These are phyloP conservation scores for Plasmodium gonderi DNA, from an alignment of 169 alveolate species.

Conservation along the genomic window DNA sequence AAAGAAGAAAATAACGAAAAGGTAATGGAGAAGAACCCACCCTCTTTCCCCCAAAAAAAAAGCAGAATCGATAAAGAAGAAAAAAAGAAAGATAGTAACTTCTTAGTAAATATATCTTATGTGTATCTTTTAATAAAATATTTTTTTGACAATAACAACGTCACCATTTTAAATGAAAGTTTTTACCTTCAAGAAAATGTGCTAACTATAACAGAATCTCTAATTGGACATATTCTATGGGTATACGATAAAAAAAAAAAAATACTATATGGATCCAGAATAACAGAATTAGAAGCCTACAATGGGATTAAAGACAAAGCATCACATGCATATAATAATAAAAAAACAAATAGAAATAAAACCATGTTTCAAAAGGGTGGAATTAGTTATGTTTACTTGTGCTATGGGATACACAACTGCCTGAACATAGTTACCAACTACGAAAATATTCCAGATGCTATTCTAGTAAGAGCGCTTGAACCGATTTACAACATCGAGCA, in stretches of 20 bases:
- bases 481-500: slow-evolving; percentile 25
- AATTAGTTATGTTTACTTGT: slow-evolving; percentile 75
- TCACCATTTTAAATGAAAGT: slow-evolving; percentile 23
- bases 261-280: slow-evolving; percentile 59
- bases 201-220: slow-evolving; percentile 27
- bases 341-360: slow-evolving; percentile 64
- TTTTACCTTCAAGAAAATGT: slow-evolving; percentile 66
- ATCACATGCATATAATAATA: slow-evolving; percentile 75
- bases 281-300: slow-evolving; percentile 74
- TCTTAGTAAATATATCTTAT: neutral
- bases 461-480: slow-evolving; percentile 75
- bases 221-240: slow-evolving; percentile 61
- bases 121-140: slow-evolving; percentile 38
- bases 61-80: neutral
- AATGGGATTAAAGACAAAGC: slow-evolving; percentile 76
- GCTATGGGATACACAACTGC: slow-evolving; percentile 76
- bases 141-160: slow-evolving; percentile 33
- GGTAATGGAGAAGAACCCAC: neutral
- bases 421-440: slow-evolving; percentile 74
- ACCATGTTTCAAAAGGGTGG: slow-evolving; percentile 76
- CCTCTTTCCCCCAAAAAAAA: neutral
- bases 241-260: slow-evolving; percentile 15
- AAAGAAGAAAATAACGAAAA: neutral
- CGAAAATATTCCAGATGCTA: slow-evolving; percentile 75
- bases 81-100: slow-evolving; percentile 1